Evolutionary conservation across 176 grass and related monocot genomes (phyloP), one percentile per base, ranked within the genome.

Genomic region (sorghum (Sorghum bicolor)): DNA sequence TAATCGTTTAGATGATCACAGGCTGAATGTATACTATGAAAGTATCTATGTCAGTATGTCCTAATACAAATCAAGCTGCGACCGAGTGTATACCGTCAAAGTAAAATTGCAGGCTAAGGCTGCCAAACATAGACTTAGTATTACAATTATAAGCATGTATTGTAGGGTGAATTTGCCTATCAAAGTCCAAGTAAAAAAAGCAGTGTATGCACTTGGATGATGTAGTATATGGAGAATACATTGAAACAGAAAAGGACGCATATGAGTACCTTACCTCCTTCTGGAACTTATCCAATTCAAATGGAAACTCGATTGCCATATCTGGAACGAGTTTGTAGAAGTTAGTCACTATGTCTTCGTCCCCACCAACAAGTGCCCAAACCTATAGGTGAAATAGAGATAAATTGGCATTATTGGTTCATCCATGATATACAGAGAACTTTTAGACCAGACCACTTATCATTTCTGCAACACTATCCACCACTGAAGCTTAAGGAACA

Each of bases 261-360:
- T 55, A 81, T 33, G 64, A 53, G 33, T 41, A 82, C 39, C 38
- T 48, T 92, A 97, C 94, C 92, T 95, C 92, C 85, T 98, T 98
- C 76, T 98, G 96, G 85, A 98, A 98, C 79, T 85, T 90, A 88
- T 98, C 96, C 58, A 98, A 72, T 79, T 95, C 96, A 86, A 98
- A 98, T 44, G 96, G 96, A 89, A 87, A 98, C 11, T 93, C 91
- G 17, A 98, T 95, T 69, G 96, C 96, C 93, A 98, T 95, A 77
- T 98, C 91, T 53, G 96, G 95, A 81, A 98, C 87, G 77, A 93
- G 87, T 72, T 98, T 90, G 87, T 91, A 88, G 77, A 98, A 98
- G 70, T 82, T 84, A 30, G 47, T 87, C 76, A 88, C 53, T 40
- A 98, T 90, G 61, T 82, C 85, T 64, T 90, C 91, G 57, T 88